These are phyloP conservation scores for Solanum stenotomum DNA, from an alignment of 257 asterid genomes.

Conservation along the genomic window DNA sequence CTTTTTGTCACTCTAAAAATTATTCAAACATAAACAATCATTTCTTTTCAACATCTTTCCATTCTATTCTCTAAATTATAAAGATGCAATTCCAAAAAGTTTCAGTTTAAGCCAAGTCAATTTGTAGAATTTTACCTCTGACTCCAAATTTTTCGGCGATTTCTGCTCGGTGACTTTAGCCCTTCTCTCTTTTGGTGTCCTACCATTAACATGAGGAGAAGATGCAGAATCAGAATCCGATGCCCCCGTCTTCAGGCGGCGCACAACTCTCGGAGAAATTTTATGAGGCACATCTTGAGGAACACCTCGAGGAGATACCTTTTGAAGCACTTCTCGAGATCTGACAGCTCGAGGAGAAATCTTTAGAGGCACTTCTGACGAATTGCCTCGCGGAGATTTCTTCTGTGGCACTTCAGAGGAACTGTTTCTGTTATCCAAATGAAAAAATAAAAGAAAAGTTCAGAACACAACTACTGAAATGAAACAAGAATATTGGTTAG, in stretches of 20 bases:
- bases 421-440: constrained; percentile 30
- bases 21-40: background rate
- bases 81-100: background rate
- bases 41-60: background rate
- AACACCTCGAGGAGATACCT: constrained; percentile 18
- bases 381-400: constrained; percentile 32
- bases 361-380: constrained; percentile 30
- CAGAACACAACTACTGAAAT: background rate
- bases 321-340: constrained; percentile 27
- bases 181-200: constrained; percentile 50
- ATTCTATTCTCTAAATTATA: background rate
- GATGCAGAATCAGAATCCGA: constrained; percentile 56
- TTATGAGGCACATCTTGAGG: constrained; percentile 19
- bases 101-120: background rate
- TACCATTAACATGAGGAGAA: constrained; percentile 36
- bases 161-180: constrained; percentile 45
- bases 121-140: constrained; percentile 41
- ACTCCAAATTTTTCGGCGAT: constrained; percentile 44
- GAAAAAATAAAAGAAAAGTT: background rate
- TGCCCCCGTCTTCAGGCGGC: constrained; percentile 53
- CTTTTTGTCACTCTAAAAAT: background rate
- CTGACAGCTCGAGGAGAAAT: constrained; percentile 22
- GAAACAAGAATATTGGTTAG: background rate
- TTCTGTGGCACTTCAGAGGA: constrained; percentile 29
- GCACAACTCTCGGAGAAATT: constrained; percentile 62